Conservation (phyloP, 2,329 filamentous ascomycete species). For the Ramularia endophylla region DNA sequence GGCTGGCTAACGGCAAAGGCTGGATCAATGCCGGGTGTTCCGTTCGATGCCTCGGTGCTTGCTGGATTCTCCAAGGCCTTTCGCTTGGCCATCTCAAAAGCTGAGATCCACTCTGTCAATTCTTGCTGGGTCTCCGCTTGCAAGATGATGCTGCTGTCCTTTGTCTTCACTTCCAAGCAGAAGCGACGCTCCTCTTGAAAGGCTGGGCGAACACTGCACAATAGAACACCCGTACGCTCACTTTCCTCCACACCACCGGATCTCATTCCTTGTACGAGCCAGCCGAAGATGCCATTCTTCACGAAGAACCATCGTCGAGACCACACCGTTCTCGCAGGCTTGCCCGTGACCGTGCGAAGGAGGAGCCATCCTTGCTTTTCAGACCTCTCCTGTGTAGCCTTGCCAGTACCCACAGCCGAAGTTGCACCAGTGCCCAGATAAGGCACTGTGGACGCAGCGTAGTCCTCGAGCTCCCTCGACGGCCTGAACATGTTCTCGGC, state of each 20-base stretch:
- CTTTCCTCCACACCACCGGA: conserved; percentile 86
- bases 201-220: conserved; percentile 88
- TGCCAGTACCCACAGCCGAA: conserved; percentile 51
- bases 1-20: conserved; percentile 92
- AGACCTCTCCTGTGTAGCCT: conserved; percentile 42
- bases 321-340: conserved; percentile 87
- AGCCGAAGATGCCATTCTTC: conserved; percentile 92
- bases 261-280: conserved; percentile 75
- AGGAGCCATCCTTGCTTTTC: conserved; percentile 98
- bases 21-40: conserved; percentile 51
- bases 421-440: conserved; percentile 66
- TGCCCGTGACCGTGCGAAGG: conserved; percentile 72
- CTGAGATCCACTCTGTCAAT: conserved; percentile 88
- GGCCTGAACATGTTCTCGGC: conserved; percentile 68
- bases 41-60: conserved; percentile 43
- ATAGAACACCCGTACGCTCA: conserved; percentile 88
- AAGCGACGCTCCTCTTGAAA: conserved; percentile 91
- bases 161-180: conserved; percentile 98
- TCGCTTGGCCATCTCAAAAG: conserved; percentile 91
- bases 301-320: conserved; percentile 92
- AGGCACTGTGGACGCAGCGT: conserved; percentile 81
- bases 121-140: conserved; percentile 91
- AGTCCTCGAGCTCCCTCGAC: conserved; percentile 88
- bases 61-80: conserved; percentile 73
- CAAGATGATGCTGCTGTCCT: conserved; percentile 79